A percentile compares a stretch with the other conserved stretches of the same genome.
These are phyloP conservation scores for Atalantia buxifolia DNA, from an alignment of 345 rosid genomes.

Conservation along the genomic window DNA sequence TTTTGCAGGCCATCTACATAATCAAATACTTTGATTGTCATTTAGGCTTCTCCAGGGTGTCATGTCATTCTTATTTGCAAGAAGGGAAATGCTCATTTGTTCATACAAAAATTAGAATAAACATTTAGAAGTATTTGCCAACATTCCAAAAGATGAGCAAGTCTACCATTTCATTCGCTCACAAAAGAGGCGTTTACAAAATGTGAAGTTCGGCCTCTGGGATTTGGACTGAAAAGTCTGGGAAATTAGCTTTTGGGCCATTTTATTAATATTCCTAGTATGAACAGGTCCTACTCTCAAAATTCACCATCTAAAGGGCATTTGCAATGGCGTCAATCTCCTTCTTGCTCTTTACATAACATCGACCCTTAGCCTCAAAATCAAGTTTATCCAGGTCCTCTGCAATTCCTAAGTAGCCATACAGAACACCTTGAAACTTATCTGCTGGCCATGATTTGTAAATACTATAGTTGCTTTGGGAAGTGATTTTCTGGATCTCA, in stretches of 20 bases:
- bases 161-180: too few relatives aligned
- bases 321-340: conserved; percentile 32
- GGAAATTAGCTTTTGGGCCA: neutral
- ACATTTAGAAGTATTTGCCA: too few relatives aligned
- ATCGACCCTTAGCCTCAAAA: conserved; percentile 30
- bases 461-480: neutral
- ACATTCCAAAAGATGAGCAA: too few relatives aligned
- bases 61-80: neutral
- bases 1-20: too few relatives aligned
- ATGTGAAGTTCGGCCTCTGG: neutral
- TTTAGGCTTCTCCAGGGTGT: neutral
- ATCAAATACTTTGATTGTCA: neutral
- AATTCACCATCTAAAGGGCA: neutral
- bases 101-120: neutral
- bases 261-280: too few relatives aligned
- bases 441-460: conserved; percentile 9
- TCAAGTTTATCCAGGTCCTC: conserved; percentile 48
- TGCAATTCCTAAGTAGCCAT: conserved; percentile 49
- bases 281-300: too few relatives aligned
- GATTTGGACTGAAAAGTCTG: neutral
- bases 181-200: too few relatives aligned
- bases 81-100: neutral
- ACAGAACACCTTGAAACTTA: conserved; percentile 23
- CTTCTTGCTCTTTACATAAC: conserved; percentile 43
- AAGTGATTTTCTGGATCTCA: conserved; percentile 24